A percentile compares a stretch with the other conserved stretches of the same genome.
These are phyloP conservation scores for Alectoria sarmentosa DNA, from an alignment of 495 filamentous ascomycete genomes.

Conservation along the genomic window DNA sequence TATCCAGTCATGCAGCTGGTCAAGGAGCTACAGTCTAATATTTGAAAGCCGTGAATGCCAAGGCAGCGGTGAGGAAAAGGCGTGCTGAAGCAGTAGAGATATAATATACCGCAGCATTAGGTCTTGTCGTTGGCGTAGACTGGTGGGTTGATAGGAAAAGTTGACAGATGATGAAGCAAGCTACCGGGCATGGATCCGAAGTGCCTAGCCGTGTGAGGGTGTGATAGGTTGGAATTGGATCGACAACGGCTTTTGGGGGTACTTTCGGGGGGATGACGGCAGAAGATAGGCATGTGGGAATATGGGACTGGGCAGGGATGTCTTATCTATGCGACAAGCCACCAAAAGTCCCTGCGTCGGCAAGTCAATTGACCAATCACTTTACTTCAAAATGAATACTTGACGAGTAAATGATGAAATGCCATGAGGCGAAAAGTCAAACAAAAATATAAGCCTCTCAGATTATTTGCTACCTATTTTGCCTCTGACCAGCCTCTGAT, in stretches of 20 bases:
- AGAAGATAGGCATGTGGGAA: too few species aligned
- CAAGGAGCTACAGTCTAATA: background rate
- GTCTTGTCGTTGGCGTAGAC: background rate
- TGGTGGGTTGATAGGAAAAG: too few species aligned
- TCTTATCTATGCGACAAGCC: constrained; percentile 21
- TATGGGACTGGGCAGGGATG: constrained; percentile 6
- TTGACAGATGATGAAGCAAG: background rate
- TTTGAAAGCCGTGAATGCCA: background rate
- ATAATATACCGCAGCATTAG: background rate
- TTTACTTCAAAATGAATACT: too few species aligned
- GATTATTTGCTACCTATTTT: background rate
- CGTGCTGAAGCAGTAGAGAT: background rate
- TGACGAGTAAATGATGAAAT: too few species aligned
- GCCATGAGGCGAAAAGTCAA: too few species aligned
- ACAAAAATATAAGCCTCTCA: too few species aligned
- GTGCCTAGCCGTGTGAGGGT: background rate
- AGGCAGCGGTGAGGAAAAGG: constrained; percentile 7
- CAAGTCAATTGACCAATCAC: constrained; percentile 3
- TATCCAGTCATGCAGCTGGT: background rate
- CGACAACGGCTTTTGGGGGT: background rate
- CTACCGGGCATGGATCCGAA: background rate
- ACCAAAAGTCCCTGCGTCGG: constrained; percentile 18
- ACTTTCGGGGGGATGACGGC: background rate
- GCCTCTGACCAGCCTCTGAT: background rate
- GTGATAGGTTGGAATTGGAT: constrained; percentile 5